Conservation (phyloP, 2,329 filamentous ascomycete species). For the Cordyceps militaris region DNA sequence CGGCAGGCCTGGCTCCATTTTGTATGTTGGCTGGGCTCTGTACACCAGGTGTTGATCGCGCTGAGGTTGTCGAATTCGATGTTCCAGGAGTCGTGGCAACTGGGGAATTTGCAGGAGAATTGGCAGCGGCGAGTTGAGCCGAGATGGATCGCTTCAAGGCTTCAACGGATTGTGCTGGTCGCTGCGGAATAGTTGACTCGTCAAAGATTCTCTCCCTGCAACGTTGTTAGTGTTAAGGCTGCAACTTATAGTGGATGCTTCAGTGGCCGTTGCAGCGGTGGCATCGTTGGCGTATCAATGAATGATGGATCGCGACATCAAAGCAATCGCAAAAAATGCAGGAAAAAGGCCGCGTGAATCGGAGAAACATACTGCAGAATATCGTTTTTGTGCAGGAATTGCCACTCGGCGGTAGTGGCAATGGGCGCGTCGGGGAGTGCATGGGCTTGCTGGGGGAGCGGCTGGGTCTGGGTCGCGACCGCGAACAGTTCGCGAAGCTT, state of each 20-base stretch:
- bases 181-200: slow-evolving; percentile 45
- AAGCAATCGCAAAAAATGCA: slow-evolving; percentile 12
- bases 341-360: neutral
- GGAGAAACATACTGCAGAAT: slow-evolving; percentile 49
- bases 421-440: slow-evolving; percentile 51
- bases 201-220: slow-evolving; percentile 38
- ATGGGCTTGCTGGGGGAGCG: slow-evolving; percentile 55
- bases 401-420: slow-evolving; percentile 43
- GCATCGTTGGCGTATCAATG: slow-evolving; percentile 18
- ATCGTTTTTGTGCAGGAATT: slow-evolving; percentile 51
- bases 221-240: neutral
- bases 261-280: slow-evolving; percentile 2
- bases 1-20: neutral
- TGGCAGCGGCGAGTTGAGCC: slow-evolving; percentile 4
- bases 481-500: slow-evolving; percentile 83
- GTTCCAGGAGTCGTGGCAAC: neutral
- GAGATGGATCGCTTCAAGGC: slow-evolving; percentile 31
- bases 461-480: slow-evolving; percentile 63
- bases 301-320: neutral
- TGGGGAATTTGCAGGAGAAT: neutral
- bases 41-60: neutral
- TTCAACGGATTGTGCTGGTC: slow-evolving; percentile 39
- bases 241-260: slow-evolving; percentile 8
- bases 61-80: neutral
- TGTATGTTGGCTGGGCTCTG: slow-evolving; percentile 7